Evolutionary conservation across 768 basidiomycete genomes (phyloP), one percentile per base, ranked within the genome.

Genomic region (Cyclocybe aegerita): DNA sequence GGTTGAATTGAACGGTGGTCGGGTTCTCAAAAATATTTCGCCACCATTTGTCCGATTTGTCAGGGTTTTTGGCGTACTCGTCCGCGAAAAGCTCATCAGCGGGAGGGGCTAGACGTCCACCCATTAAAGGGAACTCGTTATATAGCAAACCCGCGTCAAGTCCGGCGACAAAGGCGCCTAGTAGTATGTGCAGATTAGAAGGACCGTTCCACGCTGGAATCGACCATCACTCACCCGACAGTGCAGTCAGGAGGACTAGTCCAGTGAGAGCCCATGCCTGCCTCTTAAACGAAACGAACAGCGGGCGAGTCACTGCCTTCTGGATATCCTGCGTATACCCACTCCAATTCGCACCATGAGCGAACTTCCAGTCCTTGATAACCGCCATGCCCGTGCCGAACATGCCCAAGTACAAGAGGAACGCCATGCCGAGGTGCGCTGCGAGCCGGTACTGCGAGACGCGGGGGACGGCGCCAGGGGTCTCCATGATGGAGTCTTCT

Each of bases 91-190:
- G 79, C 66, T 98, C 97, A 34, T 86, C 80, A 6, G 73, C 53
- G 0, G 94, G 93, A 3, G 97, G 97, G 3, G 82, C 79, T 11
- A 98, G 67, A 11, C 84, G 79, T 6, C 89, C 94, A 34, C 93
- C 96, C 96, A 99, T 99, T 4, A 88, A 70, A 0, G 97, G 97
- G 72, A 97, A 99, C 63, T 98, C 96, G 64, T 99, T 99, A 71
- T 98, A 98, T n/a, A 94, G 66, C 47, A 99, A 70, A 10, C 97
- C 97, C 1, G 97, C 97, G 65, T 99, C 97, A 38, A 99, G 77
- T 10, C 97, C 97, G 34, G 97, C 97, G 29, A 99, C 97, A 60
- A 99, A 98, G 4, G 97, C 97, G 45, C 97, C 96, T 96, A 63
- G 1, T 46, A 40, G 40, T 1, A 43, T 16, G 39, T 40, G 16